phyloP scores from a whole-genome alignment of 2,329 filamentous ascomycete genomes.

The Ramichloridium luteum region DNA sequence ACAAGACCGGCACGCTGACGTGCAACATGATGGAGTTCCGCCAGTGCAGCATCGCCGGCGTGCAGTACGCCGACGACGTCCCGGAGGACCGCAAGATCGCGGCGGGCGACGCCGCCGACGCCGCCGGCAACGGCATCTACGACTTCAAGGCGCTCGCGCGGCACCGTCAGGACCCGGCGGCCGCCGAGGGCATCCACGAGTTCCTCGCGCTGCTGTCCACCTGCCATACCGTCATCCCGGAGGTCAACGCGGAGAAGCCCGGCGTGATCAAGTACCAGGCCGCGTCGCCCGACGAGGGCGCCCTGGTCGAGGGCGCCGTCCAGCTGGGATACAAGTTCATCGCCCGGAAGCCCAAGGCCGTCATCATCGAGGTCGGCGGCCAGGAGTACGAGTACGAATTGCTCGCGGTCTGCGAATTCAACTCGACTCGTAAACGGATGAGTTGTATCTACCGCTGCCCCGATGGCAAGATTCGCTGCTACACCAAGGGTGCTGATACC shows the following conservation, averaged over 20 bases:
- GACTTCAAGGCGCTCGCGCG: constrained; percentile 65
- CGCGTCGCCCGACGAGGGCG: constrained; percentile 91
- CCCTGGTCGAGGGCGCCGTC: constrained; percentile 85
- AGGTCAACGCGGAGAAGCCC: constrained; percentile 63
- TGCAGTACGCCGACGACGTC: constrained; percentile 86
- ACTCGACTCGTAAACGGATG: constrained; percentile 95
- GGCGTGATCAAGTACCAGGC: constrained; percentile 93
- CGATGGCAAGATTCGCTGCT: constrained; percentile 85
- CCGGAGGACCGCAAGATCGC: constrained; percentile 79
- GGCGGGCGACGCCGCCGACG: constrained; percentile 48
- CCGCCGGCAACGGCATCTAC: constrained; percentile 64
- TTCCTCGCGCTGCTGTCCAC: constrained; percentile 78
- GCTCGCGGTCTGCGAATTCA: constrained; percentile 96
- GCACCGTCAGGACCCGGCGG: constrained; percentile 47
- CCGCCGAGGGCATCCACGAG: constrained; percentile 56
- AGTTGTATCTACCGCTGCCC: constrained; percentile 94
- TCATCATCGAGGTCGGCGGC: constrained; percentile 68
- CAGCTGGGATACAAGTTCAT: constrained; percentile 78
- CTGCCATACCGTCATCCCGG: constrained; percentile 95
- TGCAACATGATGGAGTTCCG: constrained; percentile 99
- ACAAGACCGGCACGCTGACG: constrained; percentile 95
- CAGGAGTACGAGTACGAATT: constrained; percentile 73
- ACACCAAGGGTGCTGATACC: constrained; percentile 94
- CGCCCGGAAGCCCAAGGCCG: constrained; percentile 76
- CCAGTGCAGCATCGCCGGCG: constrained; percentile 81